Conservation (phyloP, 2,329 filamentous ascomycete genomes). For the Exserohilum turcica region DNA sequence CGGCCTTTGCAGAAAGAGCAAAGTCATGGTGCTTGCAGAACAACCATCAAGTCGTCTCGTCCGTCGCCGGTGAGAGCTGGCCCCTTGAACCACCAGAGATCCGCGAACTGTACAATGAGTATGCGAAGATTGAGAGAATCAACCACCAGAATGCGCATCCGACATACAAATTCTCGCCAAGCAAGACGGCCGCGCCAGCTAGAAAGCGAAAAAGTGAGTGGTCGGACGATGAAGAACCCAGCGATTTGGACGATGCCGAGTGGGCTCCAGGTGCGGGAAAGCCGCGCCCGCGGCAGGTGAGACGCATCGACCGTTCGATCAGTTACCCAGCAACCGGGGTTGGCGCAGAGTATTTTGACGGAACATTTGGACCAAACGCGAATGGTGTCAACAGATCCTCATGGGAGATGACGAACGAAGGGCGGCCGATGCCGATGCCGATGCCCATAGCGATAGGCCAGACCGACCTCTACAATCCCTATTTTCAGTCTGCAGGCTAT, state of each 20-base stretch:
- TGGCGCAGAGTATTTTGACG: conserved; percentile 34
- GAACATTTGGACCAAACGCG: conserved; percentile 34
- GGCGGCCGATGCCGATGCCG: conserved; percentile 53
- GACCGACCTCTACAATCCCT: conserved; percentile 54
- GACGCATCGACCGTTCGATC: conserved; percentile 31
- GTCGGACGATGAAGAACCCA: conserved; percentile 48
- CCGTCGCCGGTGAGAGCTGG: conserved; percentile 87
- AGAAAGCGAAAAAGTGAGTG: conserved; percentile 56
- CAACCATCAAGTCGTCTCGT: conserved; percentile 92
- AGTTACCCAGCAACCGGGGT: conserved; percentile 35
- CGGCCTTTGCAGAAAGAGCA: conserved; percentile 84
- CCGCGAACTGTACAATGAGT: conserved; percentile 74
- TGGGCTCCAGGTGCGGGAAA: conserved; percentile 42
- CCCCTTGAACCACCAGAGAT: conserved; percentile 75
- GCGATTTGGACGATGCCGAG: conserved; percentile 50
- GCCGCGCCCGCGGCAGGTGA: conserved; percentile 27
- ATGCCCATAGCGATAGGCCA: conserved; percentile 44
- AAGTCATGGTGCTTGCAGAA: conserved; percentile 82
- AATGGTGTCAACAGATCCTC: conserved; percentile 52
- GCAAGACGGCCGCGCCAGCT: conserved; percentile 61
- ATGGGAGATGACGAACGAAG: conserved; percentile 60
- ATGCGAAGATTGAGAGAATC: conserved; percentile 78
- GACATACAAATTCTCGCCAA: conserved; percentile 90
- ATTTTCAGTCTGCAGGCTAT: conserved; percentile 57
- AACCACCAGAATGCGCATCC: conserved; percentile 88